Percentiles rank a stretch among this genome's conserved stretches.
phyloP scores from a whole-genome alignment of 805 yeast species.

The Candida coleopterorum region DNA sequence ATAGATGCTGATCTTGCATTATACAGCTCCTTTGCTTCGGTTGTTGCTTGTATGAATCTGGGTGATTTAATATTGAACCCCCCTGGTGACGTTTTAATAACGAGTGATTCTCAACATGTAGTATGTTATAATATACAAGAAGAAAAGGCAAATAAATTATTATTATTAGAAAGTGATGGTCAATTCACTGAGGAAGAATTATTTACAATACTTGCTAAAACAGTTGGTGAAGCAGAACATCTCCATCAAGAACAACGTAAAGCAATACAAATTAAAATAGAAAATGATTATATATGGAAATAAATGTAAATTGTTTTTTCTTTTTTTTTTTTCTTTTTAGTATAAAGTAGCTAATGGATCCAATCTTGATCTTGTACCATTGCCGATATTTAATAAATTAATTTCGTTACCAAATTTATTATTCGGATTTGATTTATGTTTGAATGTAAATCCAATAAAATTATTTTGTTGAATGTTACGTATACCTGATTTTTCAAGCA shows the following conservation, averaged over 20 bases:
- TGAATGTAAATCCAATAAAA: constrained; percentile 93
- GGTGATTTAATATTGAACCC: constrained; percentile 41
- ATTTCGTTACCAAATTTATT: constrained; percentile 39
- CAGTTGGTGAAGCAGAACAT: constrained; percentile 43
- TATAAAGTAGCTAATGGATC: constrained; percentile 43
- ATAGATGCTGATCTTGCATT: constrained; percentile 77
- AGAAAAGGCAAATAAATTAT: constrained; percentile 47
- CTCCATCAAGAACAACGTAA: constrained; percentile 43
- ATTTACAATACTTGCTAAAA: constrained; percentile 46
- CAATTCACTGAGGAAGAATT: constrained; percentile 55
- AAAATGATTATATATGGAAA: constrained; percentile 58
- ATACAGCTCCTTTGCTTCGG: constrained; percentile 55
- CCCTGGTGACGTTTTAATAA: constrained; percentile 33
- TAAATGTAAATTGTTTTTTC: constrained; percentile 1
- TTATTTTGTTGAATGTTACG: constrained; percentile 42
- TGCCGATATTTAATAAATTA: constrained; percentile 27
- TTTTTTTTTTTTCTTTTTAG: no score
- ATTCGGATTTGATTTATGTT: constrained; percentile 67
- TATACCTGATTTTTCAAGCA: constrained; percentile 51
- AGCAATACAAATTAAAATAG: constrained; percentile 43
- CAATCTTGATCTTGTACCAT: constrained; percentile 16
- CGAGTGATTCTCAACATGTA: constrained; percentile 58
- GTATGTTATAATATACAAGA: constrained; percentile 55
- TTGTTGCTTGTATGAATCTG: constrained; percentile 39
- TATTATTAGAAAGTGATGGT: constrained; percentile 74